Evolutionary conservation across 495 filamentous ascomycete genomes (phyloP).

Genomic region (Xylaria acuta): DNA sequence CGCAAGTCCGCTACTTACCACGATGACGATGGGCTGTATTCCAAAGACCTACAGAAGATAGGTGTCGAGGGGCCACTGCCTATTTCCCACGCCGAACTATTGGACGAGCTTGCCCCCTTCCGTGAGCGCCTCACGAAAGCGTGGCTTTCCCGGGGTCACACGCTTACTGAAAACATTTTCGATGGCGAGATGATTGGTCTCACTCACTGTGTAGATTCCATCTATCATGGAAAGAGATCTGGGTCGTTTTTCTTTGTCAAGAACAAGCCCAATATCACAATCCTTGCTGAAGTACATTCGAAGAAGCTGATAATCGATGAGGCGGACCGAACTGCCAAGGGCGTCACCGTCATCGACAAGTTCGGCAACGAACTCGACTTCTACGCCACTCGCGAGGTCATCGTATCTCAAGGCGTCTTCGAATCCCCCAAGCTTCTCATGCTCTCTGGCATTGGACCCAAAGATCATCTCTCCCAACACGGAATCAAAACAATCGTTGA

Average conservation of each 20-base stretch:
- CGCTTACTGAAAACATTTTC: constrained; percentile 61
- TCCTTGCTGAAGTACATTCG: constrained; percentile 55
- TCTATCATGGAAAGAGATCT: constrained; percentile 64
- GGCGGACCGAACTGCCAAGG: constrained; percentile 37
- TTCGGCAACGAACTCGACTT: constrained; percentile 47
- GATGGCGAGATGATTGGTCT: constrained; percentile 63
- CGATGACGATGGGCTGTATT: constrained; percentile 53
- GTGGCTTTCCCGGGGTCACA: constrained; percentile 61
- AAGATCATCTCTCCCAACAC: constrained; percentile 53
- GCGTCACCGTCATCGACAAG: constrained; percentile 47
- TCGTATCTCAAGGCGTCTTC: constrained; percentile 63
- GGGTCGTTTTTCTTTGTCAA: constrained; percentile 59
- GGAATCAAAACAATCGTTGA: constrained; percentile 57
- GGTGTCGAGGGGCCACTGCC: constrained; percentile 58
- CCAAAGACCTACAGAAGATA: constrained; percentile 54
- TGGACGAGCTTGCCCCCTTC: constrained; percentile 61
- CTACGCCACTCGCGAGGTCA: constrained; percentile 60
- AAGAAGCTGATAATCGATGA: constrained; percentile 62
- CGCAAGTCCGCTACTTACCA: constrained; percentile 65
- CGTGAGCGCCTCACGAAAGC: constrained; percentile 62
- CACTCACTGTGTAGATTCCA: constrained; percentile 60
- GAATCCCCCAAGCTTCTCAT: constrained; percentile 67
- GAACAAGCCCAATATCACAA: constrained; percentile 62
- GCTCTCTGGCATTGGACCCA: constrained; percentile 67
- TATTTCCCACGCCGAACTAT: constrained; percentile 61